These are phyloP conservation scores for Carex kokanica DNA, from an alignment of 176 grass and related monocot species.

Conservation along the genomic window DNA sequence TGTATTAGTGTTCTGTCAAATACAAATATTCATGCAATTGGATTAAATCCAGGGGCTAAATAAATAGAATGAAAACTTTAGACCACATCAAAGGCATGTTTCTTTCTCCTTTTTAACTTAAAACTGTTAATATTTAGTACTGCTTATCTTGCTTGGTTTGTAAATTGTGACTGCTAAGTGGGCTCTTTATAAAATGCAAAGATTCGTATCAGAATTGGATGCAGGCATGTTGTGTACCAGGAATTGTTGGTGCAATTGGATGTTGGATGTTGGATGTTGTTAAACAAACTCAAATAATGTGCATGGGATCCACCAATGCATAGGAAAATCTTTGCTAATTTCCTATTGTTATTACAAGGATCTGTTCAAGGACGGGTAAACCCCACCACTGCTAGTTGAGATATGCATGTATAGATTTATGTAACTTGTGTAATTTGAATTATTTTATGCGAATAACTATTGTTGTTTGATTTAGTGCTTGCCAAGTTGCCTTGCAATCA, in stretches of 20 bases:
- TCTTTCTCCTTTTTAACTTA: neutral
- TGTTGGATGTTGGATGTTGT: neutral
- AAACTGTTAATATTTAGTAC: neutral
- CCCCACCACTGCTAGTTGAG: neutral
- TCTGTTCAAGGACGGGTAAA: neutral
- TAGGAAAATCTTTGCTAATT: neutral
- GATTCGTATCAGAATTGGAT: neutral
- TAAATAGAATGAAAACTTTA: neutral
- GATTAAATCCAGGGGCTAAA: neutral
- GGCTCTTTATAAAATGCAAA: neutral
- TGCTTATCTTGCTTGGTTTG: neutral
- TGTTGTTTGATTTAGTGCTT: neutral
- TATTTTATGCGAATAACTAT: neutral
- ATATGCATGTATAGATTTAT: neutral
- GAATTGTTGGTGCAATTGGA: neutral
- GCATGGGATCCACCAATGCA: neutral
- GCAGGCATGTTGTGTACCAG: neutral
- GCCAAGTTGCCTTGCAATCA: neutral
- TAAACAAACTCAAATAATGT: neutral
- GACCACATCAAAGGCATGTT: neutral
- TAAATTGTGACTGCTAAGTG: neutral
- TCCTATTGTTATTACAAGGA: neutral
- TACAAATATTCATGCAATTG: neutral
- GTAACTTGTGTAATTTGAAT: neutral
- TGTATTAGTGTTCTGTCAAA: neutral